These are phyloP conservation scores for Golubevia pallescens DNA, from an alignment of 1,284 basidiomycete genomes.

Conservation along the genomic window DNA sequence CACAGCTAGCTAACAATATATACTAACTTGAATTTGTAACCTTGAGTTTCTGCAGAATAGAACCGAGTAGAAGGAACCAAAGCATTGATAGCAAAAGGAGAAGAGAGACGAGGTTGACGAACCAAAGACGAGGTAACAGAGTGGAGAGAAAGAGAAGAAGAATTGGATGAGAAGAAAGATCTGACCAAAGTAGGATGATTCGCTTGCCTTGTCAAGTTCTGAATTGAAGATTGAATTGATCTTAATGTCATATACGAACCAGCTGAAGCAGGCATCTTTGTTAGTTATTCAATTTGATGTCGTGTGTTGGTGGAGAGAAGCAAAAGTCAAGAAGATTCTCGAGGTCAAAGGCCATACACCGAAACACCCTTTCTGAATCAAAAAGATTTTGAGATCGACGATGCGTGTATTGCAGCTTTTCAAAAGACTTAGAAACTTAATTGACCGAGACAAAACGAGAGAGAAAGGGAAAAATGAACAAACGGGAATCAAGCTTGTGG, in stretches of 20 bases:
- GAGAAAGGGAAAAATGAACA: too few species aligned
- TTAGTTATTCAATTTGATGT: not conserved
- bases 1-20: not conserved
- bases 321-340: too few species aligned
- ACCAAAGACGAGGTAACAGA: not conserved
- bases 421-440: too few species aligned
- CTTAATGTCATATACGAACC: slow-evolving; percentile 21
- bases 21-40: slow-evolving; percentile 4
- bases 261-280: slow-evolving; percentile 38
- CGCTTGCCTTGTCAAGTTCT: too few species aligned
- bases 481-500: too few species aligned
- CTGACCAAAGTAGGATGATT: not conserved
- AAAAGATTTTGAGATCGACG: too few species aligned
- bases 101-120: slow-evolving; percentile 7
- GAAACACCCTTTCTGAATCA: too few species aligned
- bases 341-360: too few species aligned
- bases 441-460: slow-evolving; percentile 1
- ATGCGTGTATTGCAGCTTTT: too few species aligned
- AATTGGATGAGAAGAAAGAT: not conserved
- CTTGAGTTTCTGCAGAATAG: slow-evolving; percentile 2
- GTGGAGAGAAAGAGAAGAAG: not conserved
- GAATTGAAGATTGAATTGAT: not conserved
- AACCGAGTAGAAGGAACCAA: not conserved
- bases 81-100: not conserved
- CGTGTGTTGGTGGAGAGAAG: too few species aligned